These are phyloP conservation scores for Lentinula boryana DNA, from an alignment of 768 basidiomycete species.

Conservation along the genomic window DNA sequence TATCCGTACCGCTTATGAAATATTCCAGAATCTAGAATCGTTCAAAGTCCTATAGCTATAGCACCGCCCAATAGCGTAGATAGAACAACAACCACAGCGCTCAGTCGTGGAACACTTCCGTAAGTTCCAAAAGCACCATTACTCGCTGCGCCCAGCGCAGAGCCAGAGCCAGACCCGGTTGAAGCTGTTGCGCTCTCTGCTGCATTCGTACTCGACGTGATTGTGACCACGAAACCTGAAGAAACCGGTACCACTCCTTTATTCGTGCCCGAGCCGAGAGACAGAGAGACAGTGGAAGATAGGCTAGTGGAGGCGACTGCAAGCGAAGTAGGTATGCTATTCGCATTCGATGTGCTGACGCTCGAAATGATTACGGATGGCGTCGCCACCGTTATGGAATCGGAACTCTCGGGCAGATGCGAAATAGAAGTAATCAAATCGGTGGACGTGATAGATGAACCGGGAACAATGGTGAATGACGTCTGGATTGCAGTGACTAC, in stretches of 20 bases:
- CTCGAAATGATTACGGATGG: background rate
- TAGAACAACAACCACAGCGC: background rate
- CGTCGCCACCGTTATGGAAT: background rate
- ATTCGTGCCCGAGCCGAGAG: background rate
- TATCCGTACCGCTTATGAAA: too few species aligned
- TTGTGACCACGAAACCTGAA: background rate
- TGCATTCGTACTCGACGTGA: background rate
- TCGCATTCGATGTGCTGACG: background rate
- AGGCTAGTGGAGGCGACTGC: too few species aligned
- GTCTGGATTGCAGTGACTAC: background rate
- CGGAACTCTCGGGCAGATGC: background rate
- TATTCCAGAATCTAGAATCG: too few species aligned
- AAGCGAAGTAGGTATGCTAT: background rate
- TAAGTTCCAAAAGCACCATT: background rate
- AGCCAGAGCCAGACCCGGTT: background rate
- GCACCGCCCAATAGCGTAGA: background rate
- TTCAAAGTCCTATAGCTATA: background rate
- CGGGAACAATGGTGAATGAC: background rate
- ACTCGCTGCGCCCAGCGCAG: background rate
- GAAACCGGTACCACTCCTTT: background rate
- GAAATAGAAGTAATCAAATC: background rate
- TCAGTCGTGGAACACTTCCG: background rate
- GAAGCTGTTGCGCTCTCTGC: background rate
- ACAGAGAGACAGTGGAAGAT: background rate
- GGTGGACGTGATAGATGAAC: slow-evolving; percentile 1